Evolutionary conservation across 2,329 filamentous ascomycete species (phyloP), one percentile per base, ranked within the genome.

Genomic region (Xylaria digitata): DNA sequence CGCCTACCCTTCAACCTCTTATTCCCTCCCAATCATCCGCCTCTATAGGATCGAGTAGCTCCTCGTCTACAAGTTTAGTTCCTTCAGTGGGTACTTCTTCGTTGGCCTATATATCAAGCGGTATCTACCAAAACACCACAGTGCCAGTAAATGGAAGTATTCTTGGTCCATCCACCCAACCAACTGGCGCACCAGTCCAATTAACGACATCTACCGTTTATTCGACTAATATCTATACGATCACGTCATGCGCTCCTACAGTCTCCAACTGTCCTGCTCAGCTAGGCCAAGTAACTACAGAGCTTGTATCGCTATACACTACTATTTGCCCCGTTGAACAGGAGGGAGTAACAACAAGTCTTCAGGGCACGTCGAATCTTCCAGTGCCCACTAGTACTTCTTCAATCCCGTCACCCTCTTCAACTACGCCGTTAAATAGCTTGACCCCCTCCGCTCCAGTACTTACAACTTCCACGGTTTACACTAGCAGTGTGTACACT

Each of bases 251-350:
- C 59, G 72, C 73, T 4, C 72, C 74, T 1, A 65, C 58, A 1
- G 71, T 75, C 19, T 72, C 71, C 4, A 69, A 75, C 54, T 77
- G 75, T 52, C 73, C 75, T 34, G 73, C 66, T 40, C 64, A 34
- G 23, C 21, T 73, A 34, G 74, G 74, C 11, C 67, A 72, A 56
- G 74, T 76, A 6, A 77, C 75, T 7, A 77, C 75, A 1, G 74
- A 77, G 54, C 65, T 75, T 15, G 69, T 77, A 30, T 76, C 75
- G 0, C 23, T 77, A 53, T 77, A 76, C 30, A 77, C 75, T 3
- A 77, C 75, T 6, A 58, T 77, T 15, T 75, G 75, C 37, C 75
- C 75, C 1, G 71, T 77, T 45, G 49, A 57, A 8, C 52, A 73
- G 50, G 61, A 73, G 50, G 61, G 56, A 32, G 61, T 69, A 40